A percentile compares a stretch with the other conserved stretches of the same genome.
Evolutionary conservation across 768 basidiomycete genomes (phyloP).

Genomic region (Tricholoma bakamatsutake): DNA sequence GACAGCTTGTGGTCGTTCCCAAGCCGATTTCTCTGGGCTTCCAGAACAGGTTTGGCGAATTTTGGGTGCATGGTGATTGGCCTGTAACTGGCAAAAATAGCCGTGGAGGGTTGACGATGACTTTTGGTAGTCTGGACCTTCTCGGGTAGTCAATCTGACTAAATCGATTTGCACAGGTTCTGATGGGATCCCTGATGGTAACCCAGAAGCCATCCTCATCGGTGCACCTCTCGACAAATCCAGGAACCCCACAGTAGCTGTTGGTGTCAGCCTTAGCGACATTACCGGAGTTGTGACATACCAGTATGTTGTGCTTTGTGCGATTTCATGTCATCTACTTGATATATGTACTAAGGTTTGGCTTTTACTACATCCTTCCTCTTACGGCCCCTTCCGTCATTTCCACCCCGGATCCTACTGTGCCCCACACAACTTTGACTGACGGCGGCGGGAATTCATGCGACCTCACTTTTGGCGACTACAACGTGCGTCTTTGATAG

Average conservation of each 20-base stretch:
- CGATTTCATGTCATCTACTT: background rate
- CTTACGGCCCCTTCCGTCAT: constrained; percentile 46
- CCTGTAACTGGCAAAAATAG: constrained; percentile 47
- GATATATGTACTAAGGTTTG: constrained; percentile 25
- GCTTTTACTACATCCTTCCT: constrained; percentile 54
- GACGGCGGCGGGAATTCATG: constrained; percentile 26
- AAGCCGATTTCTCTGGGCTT: constrained; percentile 43
- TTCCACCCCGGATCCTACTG: constrained; percentile 26
- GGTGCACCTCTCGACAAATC: constrained; percentile 50
- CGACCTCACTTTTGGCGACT: constrained; percentile 49
- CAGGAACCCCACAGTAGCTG: constrained; percentile 39
- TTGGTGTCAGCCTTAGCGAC: constrained; percentile 41
- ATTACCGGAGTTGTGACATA: constrained; percentile 53
- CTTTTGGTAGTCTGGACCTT: constrained; percentile 29
- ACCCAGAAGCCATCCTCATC: constrained; percentile 52
- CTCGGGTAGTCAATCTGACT: background rate
- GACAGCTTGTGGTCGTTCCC: constrained; percentile 48
- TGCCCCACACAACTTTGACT: constrained; percentile 35
- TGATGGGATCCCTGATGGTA: constrained; percentile 47
- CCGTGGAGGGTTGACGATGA: constrained; percentile 50
- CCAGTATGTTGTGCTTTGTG: constrained; percentile 31
- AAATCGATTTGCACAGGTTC: constrained; percentile 27
- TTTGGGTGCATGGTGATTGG: constrained; percentile 59
- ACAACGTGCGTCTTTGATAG: constrained; percentile 37
- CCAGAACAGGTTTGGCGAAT: constrained; percentile 46